Percentiles rank a stretch among this genome's conserved stretches.
phyloP scores from a whole-genome alignment of 768 basidiomycete species.

The Hydnum rufescens region DNA sequence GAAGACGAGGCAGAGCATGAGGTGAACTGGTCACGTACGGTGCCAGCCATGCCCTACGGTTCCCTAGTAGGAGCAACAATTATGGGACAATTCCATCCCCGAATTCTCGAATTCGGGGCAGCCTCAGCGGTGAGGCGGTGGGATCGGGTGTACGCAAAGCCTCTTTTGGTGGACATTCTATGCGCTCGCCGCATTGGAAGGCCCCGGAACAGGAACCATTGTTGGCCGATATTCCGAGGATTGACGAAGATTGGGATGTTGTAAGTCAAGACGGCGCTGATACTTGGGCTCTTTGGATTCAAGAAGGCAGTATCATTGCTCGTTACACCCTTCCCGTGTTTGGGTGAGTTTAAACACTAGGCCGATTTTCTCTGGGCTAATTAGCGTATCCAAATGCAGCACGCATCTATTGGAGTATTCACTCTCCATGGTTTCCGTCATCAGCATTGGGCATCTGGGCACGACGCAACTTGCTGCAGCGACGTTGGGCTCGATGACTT shows the following conservation, averaged over 20 bases:
- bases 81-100: neutral
- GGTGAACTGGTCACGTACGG: neutral
- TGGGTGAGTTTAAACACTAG: slow-evolving; percentile 25
- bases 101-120: neutral
- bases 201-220: neutral
- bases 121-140: neutral
- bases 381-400: slow-evolving; percentile 19
- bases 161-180: neutral
- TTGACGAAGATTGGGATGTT: neutral
- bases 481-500: slow-evolving; percentile 54
- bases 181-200: neutral
- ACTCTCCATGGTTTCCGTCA: slow-evolving; percentile 61
- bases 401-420: slow-evolving; percentile 74
- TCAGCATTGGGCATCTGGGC: slow-evolving; percentile 81
- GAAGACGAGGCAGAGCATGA: neutral
- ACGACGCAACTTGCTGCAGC: slow-evolving; percentile 77
- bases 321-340: slow-evolving; percentile 55
- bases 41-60: neutral
- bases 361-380: neutral
- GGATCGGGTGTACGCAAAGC: neutral
- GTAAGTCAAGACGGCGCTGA: neutral
- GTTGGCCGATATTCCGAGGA: neutral
- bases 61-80: neutral
- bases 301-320: slow-evolving; percentile 38
- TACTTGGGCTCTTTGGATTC: slow-evolving; percentile 13